Percentiles rank a stretch among this genome's conserved stretches.
Conservation (phyloP, 1,139 yeast species). For the Wickerhamiella infanticola region DNA sequence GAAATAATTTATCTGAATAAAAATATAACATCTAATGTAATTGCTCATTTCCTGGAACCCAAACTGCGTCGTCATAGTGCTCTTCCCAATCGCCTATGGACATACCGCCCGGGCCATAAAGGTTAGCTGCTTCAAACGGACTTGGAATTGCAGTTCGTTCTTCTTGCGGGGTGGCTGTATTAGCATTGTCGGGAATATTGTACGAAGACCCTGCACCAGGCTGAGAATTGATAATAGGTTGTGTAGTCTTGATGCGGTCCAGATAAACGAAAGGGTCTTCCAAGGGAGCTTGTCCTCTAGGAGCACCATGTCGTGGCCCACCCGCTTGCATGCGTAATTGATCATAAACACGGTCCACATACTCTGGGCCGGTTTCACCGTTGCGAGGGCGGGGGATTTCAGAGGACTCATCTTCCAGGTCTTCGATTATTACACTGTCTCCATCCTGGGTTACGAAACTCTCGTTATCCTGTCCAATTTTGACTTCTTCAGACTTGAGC, state of each 20-base stretch:
- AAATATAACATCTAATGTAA: neutral
- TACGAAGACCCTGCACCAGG: neutral
- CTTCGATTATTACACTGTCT: slow-evolving; percentile 10
- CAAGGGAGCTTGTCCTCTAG: slow-evolving; percentile 9
- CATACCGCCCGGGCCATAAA: slow-evolving; percentile 14
- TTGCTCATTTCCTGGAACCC: neutral
- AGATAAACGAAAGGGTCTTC: slow-evolving; percentile 20
- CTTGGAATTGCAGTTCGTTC: slow-evolving; percentile 9
- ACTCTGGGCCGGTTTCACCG: neutral
- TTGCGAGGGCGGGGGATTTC: neutral
- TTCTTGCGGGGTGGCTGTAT: slow-evolving; percentile 2
- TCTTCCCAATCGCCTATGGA: slow-evolving; percentile 19
- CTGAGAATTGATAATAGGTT: neutral
- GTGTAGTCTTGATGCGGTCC: slow-evolving; percentile 11
- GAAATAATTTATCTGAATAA: neutral
- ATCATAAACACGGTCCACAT: neutral
- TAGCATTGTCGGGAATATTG: neutral
- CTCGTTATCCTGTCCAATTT: slow-evolving; percentile 18
- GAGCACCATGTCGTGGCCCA: neutral
- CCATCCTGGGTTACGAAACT: slow-evolving; percentile 22
- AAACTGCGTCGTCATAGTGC: slow-evolving; percentile 14
- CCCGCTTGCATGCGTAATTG: neutral
- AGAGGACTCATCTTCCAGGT: neutral
- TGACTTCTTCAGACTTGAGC: slow-evolving; percentile 21
- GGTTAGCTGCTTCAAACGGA: slow-evolving; percentile 17